These are phyloP conservation scores for Metschnikowia kofuensis DNA, from an alignment of 805 yeast species.

Conservation along the genomic window DNA sequence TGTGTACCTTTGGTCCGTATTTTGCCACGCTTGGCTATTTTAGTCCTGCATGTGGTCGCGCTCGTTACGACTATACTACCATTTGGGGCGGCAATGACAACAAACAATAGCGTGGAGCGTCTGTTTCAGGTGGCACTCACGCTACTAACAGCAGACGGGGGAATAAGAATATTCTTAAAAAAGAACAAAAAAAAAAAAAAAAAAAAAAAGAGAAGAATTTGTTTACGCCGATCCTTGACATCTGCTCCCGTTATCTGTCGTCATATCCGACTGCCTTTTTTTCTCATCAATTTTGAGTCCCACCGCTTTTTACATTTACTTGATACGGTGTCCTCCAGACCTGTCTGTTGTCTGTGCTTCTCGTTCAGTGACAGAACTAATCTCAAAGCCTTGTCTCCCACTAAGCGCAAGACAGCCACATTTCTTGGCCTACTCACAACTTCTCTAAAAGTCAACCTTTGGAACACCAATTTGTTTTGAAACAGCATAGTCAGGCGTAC, in stretches of 20 bases:
- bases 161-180: not conserved
- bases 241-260: not conserved
- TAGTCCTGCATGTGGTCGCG: constrained; percentile 1
- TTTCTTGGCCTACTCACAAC: too few relatives aligned
- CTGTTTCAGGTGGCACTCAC: constrained; percentile 6
- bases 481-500: too few relatives aligned
- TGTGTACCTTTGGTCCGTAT: constrained; percentile 13
- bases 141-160: not conserved
- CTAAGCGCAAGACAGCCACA: too few relatives aligned
- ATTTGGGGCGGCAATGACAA: constrained; percentile 5
- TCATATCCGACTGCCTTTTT: not conserved
- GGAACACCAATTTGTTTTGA: too few relatives aligned
- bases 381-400: not conserved
- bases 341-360: not conserved
- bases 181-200: not conserved
- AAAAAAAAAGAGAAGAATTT: not conserved
- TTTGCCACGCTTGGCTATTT: not conserved
- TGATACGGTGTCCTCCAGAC: not conserved
- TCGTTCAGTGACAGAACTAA: not conserved
- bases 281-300: not conserved
- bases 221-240: not conserved
- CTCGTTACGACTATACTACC: constrained; percentile 3
- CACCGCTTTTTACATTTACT: not conserved
- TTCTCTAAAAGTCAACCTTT: too few relatives aligned
- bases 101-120: constrained; percentile 4